phyloP scores from a whole-genome alignment of 2,329 filamentous ascomycete species.

The Talaromyces funiculosus region DNA sequence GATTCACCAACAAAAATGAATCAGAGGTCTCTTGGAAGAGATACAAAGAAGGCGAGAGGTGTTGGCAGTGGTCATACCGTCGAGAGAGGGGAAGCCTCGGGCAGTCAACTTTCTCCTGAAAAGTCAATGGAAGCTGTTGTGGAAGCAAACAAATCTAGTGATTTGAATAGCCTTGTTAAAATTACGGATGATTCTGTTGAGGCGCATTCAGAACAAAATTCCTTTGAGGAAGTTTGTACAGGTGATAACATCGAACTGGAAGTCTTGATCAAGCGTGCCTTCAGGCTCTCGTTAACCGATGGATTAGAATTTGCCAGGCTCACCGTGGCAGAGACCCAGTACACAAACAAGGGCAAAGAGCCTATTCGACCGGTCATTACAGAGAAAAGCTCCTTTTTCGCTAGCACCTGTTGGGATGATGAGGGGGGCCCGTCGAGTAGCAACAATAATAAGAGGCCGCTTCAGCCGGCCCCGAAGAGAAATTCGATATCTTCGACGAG shows the following conservation, averaged over 20 bases:
- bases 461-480: not conserved
- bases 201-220: not conserved
- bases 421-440: not conserved
- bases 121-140: not conserved
- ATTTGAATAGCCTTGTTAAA: not conserved
- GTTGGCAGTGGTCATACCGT: not conserved
- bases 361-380: not conserved
- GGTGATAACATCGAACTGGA: not conserved
- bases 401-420: not conserved
- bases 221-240: not conserved
- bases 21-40: not conserved
- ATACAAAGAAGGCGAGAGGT: not conserved
- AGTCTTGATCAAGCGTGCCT: not conserved
- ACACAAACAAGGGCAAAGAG: not conserved
- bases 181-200: not conserved
- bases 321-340: not conserved
- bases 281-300: not conserved
- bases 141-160: not conserved
- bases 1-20: not conserved
- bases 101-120: not conserved
- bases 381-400: not conserved
- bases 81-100: not conserved
- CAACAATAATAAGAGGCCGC: not conserved
- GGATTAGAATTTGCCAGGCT: not conserved
- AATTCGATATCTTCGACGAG: not conserved